Evolutionary conservation across 495 filamentous ascomycete species (phyloP), one percentile per base, ranked within the genome.

Genomic region (Lasiosphaeria ovina): DNA sequence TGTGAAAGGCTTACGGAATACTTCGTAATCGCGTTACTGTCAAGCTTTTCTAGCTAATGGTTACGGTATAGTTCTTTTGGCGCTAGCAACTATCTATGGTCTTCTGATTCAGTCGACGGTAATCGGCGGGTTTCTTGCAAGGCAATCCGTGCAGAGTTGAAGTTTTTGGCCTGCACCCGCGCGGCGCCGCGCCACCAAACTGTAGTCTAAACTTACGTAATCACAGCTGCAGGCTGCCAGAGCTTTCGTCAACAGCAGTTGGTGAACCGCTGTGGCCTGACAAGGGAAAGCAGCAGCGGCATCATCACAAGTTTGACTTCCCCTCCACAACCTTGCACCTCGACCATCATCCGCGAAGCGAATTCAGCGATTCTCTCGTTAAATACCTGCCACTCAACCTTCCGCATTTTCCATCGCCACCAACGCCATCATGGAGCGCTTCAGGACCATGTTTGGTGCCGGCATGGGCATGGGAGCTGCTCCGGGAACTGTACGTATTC

Each of bases 381-480:
- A 14, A 9, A 11, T 14, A 47, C 44, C 12, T 47, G 3, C 34
- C 17, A 57, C 36, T n/a, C 53, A 52, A 31, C 44, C 38, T 38
- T 45, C 5, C 42, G 36, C 17, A 24, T 35, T 17, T 24, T 16
- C 38, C 52, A 17, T 35, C 49, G 36, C 51, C 17, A 14, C 38
- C 59, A 38, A 31, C 17, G 12, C 50, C 17, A 72, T 64, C 35
- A 97, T 97, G 92, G 91, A 96, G 71, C 89, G 92, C 67, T 85
- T 96, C 69, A 88, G 87, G 70, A 81, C 88, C 67, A 87, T 96
- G 86, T 81, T 96, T 59, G 83, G 87, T 67, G 87, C 89, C 67
- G 85, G 86, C 74, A 90, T 95, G 85, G 86, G 86, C 68, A 85
- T 89, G 68, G 84, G 84, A 59, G 79, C 82, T 65, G 83, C 85